phyloP scores from a whole-genome alignment of 345 rosid species.

The Litchi chinensis region DNA sequence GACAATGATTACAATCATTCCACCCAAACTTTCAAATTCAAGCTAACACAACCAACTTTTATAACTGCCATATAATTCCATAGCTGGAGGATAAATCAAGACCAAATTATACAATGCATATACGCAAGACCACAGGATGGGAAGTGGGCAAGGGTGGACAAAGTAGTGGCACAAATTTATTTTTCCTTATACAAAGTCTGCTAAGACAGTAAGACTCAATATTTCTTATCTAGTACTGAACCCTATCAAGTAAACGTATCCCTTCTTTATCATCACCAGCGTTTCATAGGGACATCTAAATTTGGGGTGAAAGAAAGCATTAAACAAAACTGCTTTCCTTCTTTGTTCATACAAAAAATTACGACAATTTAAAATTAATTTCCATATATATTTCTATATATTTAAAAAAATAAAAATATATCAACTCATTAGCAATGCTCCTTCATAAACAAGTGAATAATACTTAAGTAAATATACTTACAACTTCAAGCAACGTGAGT shows the following conservation, averaged over 20 bases:
- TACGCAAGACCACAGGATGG: background rate
- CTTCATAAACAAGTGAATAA: background rate
- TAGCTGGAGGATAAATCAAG: background rate
- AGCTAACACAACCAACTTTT: background rate
- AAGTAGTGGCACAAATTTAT: background rate
- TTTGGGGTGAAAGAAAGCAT: background rate
- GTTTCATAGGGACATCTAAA: constrained; percentile 10
- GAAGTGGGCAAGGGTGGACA: background rate
- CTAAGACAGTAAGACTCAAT: background rate
- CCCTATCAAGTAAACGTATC: background rate
- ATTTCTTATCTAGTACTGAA: background rate
- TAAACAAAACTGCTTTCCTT: no score
- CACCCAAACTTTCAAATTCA: constrained; percentile 8
- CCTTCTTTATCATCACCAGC: background rate
- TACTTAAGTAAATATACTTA: constrained; percentile 38
- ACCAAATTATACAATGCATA: background rate
- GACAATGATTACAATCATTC: constrained; percentile 4
- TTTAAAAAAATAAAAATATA: background rate
- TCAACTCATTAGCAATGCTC: background rate
- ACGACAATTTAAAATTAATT: background rate
- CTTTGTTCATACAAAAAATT: no score
- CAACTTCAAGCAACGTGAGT: constrained; percentile 97
- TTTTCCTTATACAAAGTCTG: background rate
- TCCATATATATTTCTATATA: background rate
- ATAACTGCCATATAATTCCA: background rate